Conservation (phyloP, 805 yeast genomes). For the Cyberlindnera suaveolens region DNA sequence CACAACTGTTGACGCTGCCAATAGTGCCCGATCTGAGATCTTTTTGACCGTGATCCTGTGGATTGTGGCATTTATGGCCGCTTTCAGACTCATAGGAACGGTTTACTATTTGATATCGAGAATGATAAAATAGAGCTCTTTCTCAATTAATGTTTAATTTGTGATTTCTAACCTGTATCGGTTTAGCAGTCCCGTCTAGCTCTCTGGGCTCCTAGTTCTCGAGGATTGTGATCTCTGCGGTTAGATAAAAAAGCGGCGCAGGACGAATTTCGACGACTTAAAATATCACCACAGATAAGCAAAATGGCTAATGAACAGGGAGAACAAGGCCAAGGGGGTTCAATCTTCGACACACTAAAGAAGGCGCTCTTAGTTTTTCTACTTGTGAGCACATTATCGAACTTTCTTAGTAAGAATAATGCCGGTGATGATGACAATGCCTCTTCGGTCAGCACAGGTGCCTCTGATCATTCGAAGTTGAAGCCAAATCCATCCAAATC, state of each 20-base stretch:
- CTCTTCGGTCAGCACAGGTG: too few relatives aligned
- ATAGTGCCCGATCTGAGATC: conserved; percentile 40
- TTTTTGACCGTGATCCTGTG: conserved; percentile 84
- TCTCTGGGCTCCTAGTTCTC: neutral
- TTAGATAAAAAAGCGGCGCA: neutral
- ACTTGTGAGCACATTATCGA: conserved; percentile 6
- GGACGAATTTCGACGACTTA: neutral
- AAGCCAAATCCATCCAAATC: conserved; percentile 10
- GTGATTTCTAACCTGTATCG: neutral
- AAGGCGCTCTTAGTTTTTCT: conserved; percentile 8
- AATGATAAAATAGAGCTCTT: conserved; percentile 19
- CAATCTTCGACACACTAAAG: conserved; percentile 7
- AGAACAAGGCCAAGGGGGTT: conserved; percentile 1
- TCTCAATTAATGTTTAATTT: neutral
- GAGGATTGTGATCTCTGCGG: too few relatives aligned
- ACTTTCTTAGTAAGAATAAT: conserved; percentile 1
- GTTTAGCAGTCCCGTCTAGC: neutral
- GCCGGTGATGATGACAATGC: too few relatives aligned
- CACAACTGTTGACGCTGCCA: neutral
- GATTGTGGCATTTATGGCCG: conserved; percentile 89
- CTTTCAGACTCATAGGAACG: conserved; percentile 76
- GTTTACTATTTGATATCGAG: conserved; percentile 44
- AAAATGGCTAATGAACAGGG: neutral
- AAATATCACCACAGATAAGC: too few relatives aligned
- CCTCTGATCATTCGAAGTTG: neutral